Evolutionary conservation across 495 filamentous ascomycete species (phyloP), one percentile per base, ranked within the genome.

Genomic region (Bryoglossum gracile): DNA sequence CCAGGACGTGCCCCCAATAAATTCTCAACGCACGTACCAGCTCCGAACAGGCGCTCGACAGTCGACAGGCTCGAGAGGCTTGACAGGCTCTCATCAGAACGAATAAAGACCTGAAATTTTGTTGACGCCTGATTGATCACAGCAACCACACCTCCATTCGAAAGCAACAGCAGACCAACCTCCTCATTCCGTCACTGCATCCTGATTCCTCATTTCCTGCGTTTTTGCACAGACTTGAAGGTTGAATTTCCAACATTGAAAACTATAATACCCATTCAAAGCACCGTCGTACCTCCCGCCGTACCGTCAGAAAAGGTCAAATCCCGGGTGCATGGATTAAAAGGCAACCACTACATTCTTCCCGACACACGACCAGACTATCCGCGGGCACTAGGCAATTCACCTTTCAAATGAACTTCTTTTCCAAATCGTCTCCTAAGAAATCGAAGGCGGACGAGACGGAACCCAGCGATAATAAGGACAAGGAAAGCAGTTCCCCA

Each of bases 351-450:
- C 47, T 36, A 23, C 13, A 43, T 17, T 28, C 2, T 3, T 21
- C 23, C 34, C 24, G n/a, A 40, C 36, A 48, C 45, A 43, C 32
- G 44, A 43, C 43, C 37, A 41, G 14, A 44, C 39, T 11, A 46
- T 13, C 28, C 17, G 22, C 52, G 46, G 52, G 46, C 44, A 25
- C 44, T 35, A 50, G n/a, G n/a, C n/a, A n/a, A n/a, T n/a, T n/a
- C n/a, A n/a, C n/a, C n/a, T 50, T 44, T 55, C 57, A 62, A 74
- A 76, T 78, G 74, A 76, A 75, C 67, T 58, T 65, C 63, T 59
- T 70, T 58, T 73, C 72, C 66, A 75, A 76, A 62, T 56, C 65
- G 44, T n/a, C n/a, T n/a, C 70, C 71, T 62, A 76, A 74, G 61
- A 65, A 68, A 54, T 66, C 69, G 51, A 77, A 72, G 60, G 75